A percentile compares a stretch with the other conserved stretches of the same genome.
These are phyloP conservation scores for Mortierella sp. DNA, from an alignment of 371 early-diverging fungal genomes.

Conservation along the genomic window DNA sequence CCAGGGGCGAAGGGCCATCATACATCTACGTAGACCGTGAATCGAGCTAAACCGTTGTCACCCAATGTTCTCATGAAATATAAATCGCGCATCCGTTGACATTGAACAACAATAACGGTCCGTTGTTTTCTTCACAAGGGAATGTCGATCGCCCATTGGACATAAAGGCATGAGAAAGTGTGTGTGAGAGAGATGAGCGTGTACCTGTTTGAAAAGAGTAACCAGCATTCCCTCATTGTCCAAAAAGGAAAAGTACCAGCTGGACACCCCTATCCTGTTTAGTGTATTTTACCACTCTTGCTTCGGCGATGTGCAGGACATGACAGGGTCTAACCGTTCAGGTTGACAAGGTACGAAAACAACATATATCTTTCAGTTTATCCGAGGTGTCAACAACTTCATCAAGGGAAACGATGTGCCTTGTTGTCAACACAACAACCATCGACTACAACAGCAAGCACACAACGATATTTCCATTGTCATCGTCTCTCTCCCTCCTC, in stretches of 20 bases:
- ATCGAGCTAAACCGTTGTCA: not conserved
- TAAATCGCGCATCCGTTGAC: conserved; percentile 3
- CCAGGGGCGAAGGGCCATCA: not conserved
- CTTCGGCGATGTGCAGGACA: not conserved
- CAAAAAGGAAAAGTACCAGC: not conserved
- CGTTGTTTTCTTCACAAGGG: not conserved
- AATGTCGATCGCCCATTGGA: not conserved
- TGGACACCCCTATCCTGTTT: not conserved
- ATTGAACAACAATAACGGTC: not conserved
- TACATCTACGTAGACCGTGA: not conserved
- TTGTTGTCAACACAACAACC: not conserved
- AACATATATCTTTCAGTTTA: not conserved
- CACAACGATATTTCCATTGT: not conserved
- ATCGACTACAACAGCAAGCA: not conserved
- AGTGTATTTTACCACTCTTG: not conserved
- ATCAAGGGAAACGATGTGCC: not conserved
- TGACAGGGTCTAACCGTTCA: not conserved
- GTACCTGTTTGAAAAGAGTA: not conserved
- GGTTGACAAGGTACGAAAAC: not conserved
- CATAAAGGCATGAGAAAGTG: not conserved
- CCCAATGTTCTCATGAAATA: not conserved
- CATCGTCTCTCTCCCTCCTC: not conserved
- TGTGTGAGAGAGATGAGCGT: not conserved
- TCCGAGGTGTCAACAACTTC: not conserved
- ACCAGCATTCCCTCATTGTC: no score